Base-by-base conservation (phyloP, 768 basidiomycete genomes). In the Termitomyces sp. region DNA sequence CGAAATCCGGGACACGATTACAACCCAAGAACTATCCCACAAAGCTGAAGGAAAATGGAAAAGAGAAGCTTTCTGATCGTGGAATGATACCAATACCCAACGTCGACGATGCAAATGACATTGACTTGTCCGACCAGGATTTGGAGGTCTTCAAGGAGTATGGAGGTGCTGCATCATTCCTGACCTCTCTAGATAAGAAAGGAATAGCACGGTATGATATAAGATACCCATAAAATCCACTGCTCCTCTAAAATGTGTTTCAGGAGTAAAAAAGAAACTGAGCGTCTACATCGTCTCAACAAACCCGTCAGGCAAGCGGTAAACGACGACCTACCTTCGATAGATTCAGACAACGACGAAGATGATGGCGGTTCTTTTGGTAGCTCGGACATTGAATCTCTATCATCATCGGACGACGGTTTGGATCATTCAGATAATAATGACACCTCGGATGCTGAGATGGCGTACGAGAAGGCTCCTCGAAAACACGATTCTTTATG, bases 191-290 rank as follows among this genome's bases (percentile, higher is more conserved):
- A 57, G 94, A 98, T 72, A 80, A 82, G 63, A 86, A 84, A 66
- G 90, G 85, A n/a, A 90, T 98, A 60, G 80, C 91, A 63, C 83
- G 89, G 96, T 92, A 68, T 62, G 83, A 74, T 64, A 54, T 17
- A 10, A 56, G 46, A 4, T 4, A 14, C n/a, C n/a, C 11, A 2
- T 38, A 15, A 25, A 14, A 40, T 37, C 4, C 20, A 15, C 38
- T 34, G 5, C 2, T 31, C 14, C 9, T 42, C 47, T 14, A 36
- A 57, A 17, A 17, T 42, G 34, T 29, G n/a, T 36, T 61, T 36
- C 62, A 96, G 92, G 85, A 94, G 91, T 68, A 92, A 92, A 74
- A 91, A 88, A 66, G 93, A 92, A 72, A 91, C 86, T 0, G 80
- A 87, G 57, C 80, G 89, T 56, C 72, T 95, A 60, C 88, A 86